Conservation (phyloP, 1,139 yeast species). For the Yueomyces sp. region DNA sequence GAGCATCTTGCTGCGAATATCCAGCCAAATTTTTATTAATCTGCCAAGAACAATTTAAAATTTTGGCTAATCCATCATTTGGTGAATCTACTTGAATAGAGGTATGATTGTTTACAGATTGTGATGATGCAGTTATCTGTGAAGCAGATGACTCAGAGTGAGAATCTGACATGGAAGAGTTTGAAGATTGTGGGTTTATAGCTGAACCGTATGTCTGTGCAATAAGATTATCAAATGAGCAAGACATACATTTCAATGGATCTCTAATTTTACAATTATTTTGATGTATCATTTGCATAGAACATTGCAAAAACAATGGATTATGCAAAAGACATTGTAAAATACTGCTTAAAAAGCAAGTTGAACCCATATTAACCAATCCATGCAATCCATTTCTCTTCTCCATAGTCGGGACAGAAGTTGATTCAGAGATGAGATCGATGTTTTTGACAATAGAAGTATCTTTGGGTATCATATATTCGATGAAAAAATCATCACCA, state of each 20-base stretch:
- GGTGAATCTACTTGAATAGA: slow-evolving; percentile 21
- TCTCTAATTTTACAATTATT: slow-evolving; percentile 15
- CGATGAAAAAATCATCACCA: slow-evolving; percentile 12
- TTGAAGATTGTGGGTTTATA: too few relatives aligned
- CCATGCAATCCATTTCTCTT: slow-evolving; percentile 76
- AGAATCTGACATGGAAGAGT: too few relatives aligned
- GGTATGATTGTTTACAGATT: slow-evolving; percentile 15
- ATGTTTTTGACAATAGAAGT: slow-evolving; percentile 16
- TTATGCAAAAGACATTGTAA: slow-evolving; percentile 80
- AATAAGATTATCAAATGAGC: slow-evolving; percentile 72
- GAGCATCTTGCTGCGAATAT: slow-evolving; percentile 94
- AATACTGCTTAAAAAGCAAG: slow-evolving; percentile 89
- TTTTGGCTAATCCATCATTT: slow-evolving; percentile 19
- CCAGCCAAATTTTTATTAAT: slow-evolving; percentile 80
- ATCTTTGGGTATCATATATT: too few relatives aligned
- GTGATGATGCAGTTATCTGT: too few relatives aligned
- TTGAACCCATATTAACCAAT: slow-evolving; percentile 85
- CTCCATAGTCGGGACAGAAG: slow-evolving; percentile 40
- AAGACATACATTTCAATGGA: slow-evolving; percentile 48
- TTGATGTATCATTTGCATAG: slow-evolving; percentile 32
- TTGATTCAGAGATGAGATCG: slow-evolving; percentile 22
- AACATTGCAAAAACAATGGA: slow-evolving; percentile 68
- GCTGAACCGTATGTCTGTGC: slow-evolving; percentile 30
- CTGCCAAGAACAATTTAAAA: slow-evolving; percentile 74
- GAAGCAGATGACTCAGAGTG: too few relatives aligned